These are phyloP conservation scores for Populus tremula DNA, from an alignment of 345 rosid genomes.

Conservation along the genomic window DNA sequence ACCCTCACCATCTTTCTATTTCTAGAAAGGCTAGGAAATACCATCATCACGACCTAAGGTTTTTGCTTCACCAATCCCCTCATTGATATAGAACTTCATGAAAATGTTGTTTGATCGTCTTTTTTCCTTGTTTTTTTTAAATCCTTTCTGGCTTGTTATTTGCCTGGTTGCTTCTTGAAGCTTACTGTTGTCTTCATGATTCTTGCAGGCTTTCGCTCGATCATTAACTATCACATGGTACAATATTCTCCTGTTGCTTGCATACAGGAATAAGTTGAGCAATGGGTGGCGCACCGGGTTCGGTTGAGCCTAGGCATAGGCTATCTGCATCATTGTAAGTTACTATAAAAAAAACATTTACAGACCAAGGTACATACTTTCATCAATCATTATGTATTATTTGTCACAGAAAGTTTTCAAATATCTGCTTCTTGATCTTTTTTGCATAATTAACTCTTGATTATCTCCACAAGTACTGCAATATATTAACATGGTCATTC, in stretches of 20 bases:
- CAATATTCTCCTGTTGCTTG: not conserved
- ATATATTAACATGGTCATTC: not conserved
- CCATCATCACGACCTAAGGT: not conserved
- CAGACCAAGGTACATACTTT: not conserved
- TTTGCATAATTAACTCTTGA: not conserved
- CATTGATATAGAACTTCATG: not conserved
- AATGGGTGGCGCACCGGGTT: constrained; percentile 33
- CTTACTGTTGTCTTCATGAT: not conserved
- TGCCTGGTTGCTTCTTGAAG: not conserved
- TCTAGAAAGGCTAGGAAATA: not conserved
- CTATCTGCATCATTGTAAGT: constrained; percentile 47
- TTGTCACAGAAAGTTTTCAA: not conserved
- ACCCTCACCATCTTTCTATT: not conserved
- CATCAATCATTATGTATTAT: not conserved
- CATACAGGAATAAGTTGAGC: constrained; percentile 26
- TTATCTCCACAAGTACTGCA: not conserved
- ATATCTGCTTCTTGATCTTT: not conserved
- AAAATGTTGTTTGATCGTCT: not conserved
- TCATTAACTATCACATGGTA: constrained; percentile 5
- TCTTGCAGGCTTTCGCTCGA: not conserved
- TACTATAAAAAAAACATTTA: not conserved
- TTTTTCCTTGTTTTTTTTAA: not conserved
- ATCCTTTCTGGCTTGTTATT: not conserved
- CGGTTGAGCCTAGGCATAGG: constrained; percentile 42
- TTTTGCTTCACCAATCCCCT: constrained; percentile 2